A percentile compares a stretch with the other conserved stretches of the same genome.
Evolutionary conservation across 805 yeast species (phyloP).

Genomic region (Kazachstania taianensis): DNA sequence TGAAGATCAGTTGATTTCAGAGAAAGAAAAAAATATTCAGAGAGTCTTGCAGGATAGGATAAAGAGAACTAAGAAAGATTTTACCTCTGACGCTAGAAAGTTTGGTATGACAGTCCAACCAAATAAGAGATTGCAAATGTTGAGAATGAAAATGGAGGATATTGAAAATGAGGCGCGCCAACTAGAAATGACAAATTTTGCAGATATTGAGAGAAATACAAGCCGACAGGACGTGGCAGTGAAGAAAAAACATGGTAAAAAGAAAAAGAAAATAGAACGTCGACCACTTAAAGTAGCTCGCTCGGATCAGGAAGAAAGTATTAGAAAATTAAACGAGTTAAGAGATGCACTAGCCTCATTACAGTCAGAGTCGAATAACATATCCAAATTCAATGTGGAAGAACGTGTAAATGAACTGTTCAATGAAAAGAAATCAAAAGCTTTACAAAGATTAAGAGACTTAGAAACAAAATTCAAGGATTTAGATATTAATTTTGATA

Average conservation of each 20-base stretch:
- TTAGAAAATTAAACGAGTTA: constrained; percentile 43
- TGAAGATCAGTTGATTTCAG: constrained; percentile 18
- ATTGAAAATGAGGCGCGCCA: constrained; percentile 77
- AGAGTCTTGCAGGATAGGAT: constrained; percentile 26
- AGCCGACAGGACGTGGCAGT: no score
- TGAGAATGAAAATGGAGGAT: constrained; percentile 77
- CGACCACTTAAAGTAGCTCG: constrained; percentile 26
- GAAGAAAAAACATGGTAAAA: constrained; percentile 6
- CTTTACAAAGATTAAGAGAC: constrained; percentile 61
- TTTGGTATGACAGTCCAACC: constrained; percentile 49
- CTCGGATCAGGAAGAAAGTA: constrained; percentile 34
- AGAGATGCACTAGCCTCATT: constrained; percentile 49
- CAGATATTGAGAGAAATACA: constrained; percentile 31
- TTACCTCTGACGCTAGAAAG: constrained; percentile 32
- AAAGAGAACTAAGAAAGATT: constrained; percentile 32
- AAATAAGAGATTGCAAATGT: constrained; percentile 57
- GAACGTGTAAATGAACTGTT: constrained; percentile 45
- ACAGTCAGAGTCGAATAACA: constrained; percentile 68
- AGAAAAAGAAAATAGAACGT: constrained; percentile 2
- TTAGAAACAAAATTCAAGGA: constrained; percentile 59
- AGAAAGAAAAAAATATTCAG: constrained; percentile 22
- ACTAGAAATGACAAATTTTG: constrained; percentile 77
- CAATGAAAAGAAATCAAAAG: constrained; percentile 50
- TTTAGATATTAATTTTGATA: constrained; percentile 47
- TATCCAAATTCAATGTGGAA: constrained; percentile 51